Evolutionary conservation across 306 rosid species (phyloP).

Genomic region (Casuarina glauca): DNA sequence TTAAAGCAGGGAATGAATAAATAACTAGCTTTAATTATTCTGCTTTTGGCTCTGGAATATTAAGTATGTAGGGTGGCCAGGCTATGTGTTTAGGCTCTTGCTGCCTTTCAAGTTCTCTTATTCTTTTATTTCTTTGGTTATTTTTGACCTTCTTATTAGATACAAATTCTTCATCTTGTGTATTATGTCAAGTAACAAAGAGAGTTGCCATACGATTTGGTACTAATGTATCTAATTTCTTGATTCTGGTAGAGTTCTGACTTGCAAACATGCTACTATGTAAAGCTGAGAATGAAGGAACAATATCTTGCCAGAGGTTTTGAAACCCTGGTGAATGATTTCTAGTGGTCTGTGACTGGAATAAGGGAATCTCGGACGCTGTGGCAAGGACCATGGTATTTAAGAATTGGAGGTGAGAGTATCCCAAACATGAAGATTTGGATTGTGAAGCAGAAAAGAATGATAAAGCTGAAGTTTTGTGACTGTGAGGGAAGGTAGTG

Average conservation of each 20-base stretch:
- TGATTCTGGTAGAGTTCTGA: constrained; percentile 24
- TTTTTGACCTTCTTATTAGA: background rate
- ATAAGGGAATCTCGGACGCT: constrained; percentile 23
- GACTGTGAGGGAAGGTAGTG: constrained; percentile 27
- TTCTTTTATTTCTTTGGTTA: background rate
- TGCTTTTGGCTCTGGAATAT: background rate
- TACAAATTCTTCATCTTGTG: constrained; percentile 4
- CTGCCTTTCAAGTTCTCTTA: background rate
- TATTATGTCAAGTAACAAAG: constrained; percentile 2
- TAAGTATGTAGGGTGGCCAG: background rate
- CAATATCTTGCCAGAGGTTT: constrained; percentile 25
- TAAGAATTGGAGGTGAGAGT: constrained; percentile 31
- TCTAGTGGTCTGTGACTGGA: constrained; percentile 30
- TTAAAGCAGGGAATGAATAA: background rate
- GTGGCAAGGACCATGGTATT: constrained; percentile 29
- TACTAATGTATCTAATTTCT: constrained; percentile 13
- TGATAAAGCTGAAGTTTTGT: constrained; percentile 30
- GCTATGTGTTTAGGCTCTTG: background rate
- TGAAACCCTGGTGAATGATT: constrained; percentile 18
- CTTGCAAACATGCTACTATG: constrained; percentile 15
- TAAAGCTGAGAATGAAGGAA: constrained; percentile 31
- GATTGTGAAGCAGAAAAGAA: constrained; percentile 27
- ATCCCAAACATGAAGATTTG: constrained; percentile 20
- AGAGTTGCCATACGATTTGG: constrained; percentile 17
- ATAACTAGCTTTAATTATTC: background rate